phyloP scores from a whole-genome alignment of 2,329 filamentous ascomycete species.

The Zymoseptoria brevis region DNA sequence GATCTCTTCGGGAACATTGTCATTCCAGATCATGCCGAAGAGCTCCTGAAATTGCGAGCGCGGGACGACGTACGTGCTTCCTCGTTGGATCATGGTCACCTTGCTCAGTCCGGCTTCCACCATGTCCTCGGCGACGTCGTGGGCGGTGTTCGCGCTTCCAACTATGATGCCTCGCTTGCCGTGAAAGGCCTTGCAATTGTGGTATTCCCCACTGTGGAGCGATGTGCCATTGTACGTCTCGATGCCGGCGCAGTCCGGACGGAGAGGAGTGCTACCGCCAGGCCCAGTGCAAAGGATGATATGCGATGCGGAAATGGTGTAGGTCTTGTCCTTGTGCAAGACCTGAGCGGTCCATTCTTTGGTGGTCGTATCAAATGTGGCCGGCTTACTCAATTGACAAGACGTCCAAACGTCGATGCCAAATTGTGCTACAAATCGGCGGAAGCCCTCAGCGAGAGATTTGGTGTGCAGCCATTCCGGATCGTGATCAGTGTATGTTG shows the following conservation, averaged over 20 bases:
- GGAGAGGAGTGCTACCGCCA: constrained; percentile 21
- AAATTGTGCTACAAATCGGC: constrained; percentile 31
- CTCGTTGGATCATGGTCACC: constrained; percentile 42
- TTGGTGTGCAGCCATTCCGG: constrained; percentile 23
- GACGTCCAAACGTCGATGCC: constrained; percentile 29
- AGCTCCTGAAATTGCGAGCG: constrained; percentile 8
- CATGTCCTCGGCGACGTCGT: constrained; percentile 45
- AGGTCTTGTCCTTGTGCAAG: background rate
- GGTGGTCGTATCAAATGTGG: background rate
- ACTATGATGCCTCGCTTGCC: constrained; percentile 41
- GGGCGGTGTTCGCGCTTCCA: constrained; percentile 43
- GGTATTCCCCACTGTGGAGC: constrained; percentile 32
- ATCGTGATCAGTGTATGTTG: constrained; percentile 23
- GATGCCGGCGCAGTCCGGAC: constrained; percentile 17
- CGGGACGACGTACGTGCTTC: constrained; percentile 35
- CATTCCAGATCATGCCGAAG: constrained; percentile 19
- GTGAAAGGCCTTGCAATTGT: constrained; percentile 26
- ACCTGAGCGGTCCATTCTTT: background rate
- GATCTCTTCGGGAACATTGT: constrained; percentile 9
- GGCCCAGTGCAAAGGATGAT: constrained; percentile 30
- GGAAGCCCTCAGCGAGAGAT: constrained; percentile 33
- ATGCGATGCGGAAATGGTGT: constrained; percentile 16
- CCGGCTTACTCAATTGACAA: background rate
- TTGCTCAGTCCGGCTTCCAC: constrained; percentile 32
- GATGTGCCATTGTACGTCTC: constrained; percentile 32